Percentiles rank a stretch among this genome's conserved stretches.
These are phyloP conservation scores for Leishmania major DNA, from an alignment of 208 protist species.

Conservation along the genomic window DNA sequence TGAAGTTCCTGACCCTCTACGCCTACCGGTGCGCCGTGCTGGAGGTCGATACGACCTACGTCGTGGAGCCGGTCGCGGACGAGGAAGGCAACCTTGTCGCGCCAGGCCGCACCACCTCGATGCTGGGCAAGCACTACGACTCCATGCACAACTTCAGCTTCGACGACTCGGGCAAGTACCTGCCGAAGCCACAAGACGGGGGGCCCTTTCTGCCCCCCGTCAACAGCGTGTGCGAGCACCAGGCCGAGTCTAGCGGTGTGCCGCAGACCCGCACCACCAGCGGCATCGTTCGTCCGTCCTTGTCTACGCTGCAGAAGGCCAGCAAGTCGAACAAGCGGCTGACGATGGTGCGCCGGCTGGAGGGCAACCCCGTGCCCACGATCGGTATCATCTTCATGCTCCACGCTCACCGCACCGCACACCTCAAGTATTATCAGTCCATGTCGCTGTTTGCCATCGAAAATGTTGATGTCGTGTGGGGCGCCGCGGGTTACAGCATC, in stretches of 20 bases:
- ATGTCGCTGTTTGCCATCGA: constrained; percentile 79
- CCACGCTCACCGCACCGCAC: constrained; percentile 75
- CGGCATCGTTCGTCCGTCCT: constrained; percentile 14
- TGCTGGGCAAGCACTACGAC: constrained; percentile 69
- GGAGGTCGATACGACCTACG: constrained; percentile 28
- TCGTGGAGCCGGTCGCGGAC: constrained; percentile 51
- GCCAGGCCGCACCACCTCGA: constrained; percentile 38
- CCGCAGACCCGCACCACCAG: constrained; percentile 9
- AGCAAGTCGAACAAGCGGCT: constrained; percentile 33
- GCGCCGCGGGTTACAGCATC: constrained; percentile 22
- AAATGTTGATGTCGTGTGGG: constrained; percentile 71
- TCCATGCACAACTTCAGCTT: constrained; percentile 47
- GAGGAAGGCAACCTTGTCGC: constrained; percentile 46
- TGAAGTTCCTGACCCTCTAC: constrained; percentile 87
- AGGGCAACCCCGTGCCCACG: constrained; percentile 66
- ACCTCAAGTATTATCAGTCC: constrained; percentile 82
- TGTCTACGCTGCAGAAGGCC: constrained; percentile 16
- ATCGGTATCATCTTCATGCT: constrained; percentile 77
- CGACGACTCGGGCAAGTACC: constrained; percentile 34
- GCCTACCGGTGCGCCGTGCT: constrained; percentile 49
- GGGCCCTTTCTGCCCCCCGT: neutral
- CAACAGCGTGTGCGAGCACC: neutral
- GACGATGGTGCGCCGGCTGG: constrained; percentile 32
- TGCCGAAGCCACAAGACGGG: constrained; percentile 38
- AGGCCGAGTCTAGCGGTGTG: neutral